Percentiles rank a stretch among this genome's conserved stretches.
Evolutionary conservation across 495 filamentous ascomycete genomes (phyloP).

Genomic region (Penicillium argentinense): DNA sequence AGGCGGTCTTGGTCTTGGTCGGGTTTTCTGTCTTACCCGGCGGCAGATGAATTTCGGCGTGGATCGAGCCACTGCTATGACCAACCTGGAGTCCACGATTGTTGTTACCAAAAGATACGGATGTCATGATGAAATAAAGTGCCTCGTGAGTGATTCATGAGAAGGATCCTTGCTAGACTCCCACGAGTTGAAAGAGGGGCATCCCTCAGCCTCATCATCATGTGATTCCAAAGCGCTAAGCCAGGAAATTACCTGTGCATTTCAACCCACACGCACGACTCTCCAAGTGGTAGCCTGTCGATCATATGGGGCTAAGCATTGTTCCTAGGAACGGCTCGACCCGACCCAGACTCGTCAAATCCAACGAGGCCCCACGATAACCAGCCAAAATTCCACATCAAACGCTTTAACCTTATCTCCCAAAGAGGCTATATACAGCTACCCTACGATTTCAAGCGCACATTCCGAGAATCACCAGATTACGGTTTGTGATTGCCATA

Average conservation of each 20-base stretch:
- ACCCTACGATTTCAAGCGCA: no score
- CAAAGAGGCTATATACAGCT: neutral
- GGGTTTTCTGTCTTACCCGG: neutral
- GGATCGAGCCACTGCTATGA: conserved; percentile 1
- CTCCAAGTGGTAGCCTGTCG: neutral
- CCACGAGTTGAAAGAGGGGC: neutral
- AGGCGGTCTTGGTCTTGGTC: neutral
- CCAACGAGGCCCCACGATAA: neutral
- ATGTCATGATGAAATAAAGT: neutral
- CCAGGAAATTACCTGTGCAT: neutral
- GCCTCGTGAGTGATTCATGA: neutral
- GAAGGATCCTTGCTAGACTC: neutral
- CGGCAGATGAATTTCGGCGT: neutral
- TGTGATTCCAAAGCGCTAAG: neutral
- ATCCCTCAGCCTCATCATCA: neutral
- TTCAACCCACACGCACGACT: neutral
- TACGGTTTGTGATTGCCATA: no score
- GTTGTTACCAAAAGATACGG: neutral
- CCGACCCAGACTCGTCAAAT: neutral
- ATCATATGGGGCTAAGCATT: neutral
- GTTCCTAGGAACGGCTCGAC: conserved; percentile 1
- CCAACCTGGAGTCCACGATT: conserved; percentile 1
- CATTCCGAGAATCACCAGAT: no score
- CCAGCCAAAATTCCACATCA: neutral
- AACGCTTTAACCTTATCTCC: neutral